Base-by-base conservation (phyloP, 1,139 yeast genomes). In the Protomyces gravidus region DNA sequence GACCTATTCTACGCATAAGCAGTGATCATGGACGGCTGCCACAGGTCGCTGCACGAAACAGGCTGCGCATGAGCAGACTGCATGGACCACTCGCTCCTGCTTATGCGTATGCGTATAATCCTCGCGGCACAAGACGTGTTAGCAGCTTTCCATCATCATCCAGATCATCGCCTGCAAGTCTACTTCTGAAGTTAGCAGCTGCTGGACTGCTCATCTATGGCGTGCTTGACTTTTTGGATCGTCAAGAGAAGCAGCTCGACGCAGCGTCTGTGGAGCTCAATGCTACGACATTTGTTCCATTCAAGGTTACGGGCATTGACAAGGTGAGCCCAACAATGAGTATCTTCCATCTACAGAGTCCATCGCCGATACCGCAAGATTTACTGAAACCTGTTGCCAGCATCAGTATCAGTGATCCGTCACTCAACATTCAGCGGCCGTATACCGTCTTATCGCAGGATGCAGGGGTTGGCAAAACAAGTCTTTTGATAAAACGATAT, bases 381-480 rank as follows among this genome's bases (percentile, higher is more conserved):
- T 36, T 11, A 11, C 3, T 45, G 21, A 32, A 9, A n/a, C 58
- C 58, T 3, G 19, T 53, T n/a, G 30, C 28, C 11, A 45, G 51
- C n/a, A 28, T 55, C 42, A 46, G 49, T 9, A 27, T 62, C 26
- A 47, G 48, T 25, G 56, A 59, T 25, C 59, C 62, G 5, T 50
- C 50, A 6, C 36, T 56, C 28, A 51, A 59, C 15, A 59, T 59
- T 28, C 59, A 59, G 26, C 59, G 62, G 15, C 56, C 55, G 5
- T 59, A 59, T 27, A 59, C 62, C 2, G 46, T 53, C n/a, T 32
- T 55, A 7, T 17, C 19, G 13, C 23, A 32, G 17, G 50, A 30
- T 13, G 17, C 28, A 4, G 42, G 32, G 15, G 30, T 26, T 5
- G 23, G 42, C 2, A 36, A 1, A 0, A 46, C 55, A 46, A 42